Conservation (phyloP, 1,139 yeast genomes). For the Suhomyces bolitotheri region DNA sequence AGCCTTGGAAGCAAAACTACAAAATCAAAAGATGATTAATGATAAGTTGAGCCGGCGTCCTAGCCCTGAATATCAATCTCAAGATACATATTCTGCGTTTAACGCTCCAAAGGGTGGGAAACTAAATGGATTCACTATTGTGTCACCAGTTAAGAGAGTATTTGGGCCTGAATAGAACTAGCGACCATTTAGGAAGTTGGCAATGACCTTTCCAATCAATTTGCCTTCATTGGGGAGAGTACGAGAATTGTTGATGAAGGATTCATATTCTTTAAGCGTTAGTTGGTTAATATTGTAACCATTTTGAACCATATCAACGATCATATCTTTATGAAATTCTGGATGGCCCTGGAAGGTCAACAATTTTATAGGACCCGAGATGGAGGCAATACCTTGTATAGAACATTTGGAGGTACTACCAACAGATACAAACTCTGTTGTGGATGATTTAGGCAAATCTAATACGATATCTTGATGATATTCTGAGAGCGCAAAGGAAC, state of each 20-base stretch:
- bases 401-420: slow-evolving; percentile 57
- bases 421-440: slow-evolving; percentile 35
- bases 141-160: slow-evolving; percentile 38
- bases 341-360: slow-evolving; percentile 90
- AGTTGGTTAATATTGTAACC: slow-evolving; percentile 5
- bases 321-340: slow-evolving; percentile 55
- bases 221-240: slow-evolving; percentile 37
- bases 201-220: slow-evolving; percentile 34
- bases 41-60: slow-evolving; percentile 34
- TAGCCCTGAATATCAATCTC: slow-evolving; percentile 7
- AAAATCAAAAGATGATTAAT: slow-evolving; percentile 36
- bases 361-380: slow-evolving; percentile 40
- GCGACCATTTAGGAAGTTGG: slow-evolving; percentile 23
- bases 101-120: slow-evolving; percentile 34
- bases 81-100: slow-evolving; percentile 4
- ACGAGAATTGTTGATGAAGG: slow-evolving; percentile 29
- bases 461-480: slow-evolving; percentile 68
- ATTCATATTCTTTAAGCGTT: slow-evolving; percentile 25
- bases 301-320: slow-evolving; percentile 28
- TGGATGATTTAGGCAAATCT: slow-evolving; percentile 31
- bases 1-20: slow-evolving; percentile 40
- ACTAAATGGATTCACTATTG: slow-evolving; percentile 44
- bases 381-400: slow-evolving; percentile 61
- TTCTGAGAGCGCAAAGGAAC: slow-evolving; percentile 21
- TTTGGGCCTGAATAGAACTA: slow-evolving; percentile 22